A percentile compares a stretch with the other conserved stretches of the same genome.
Evolutionary conservation across 2,329 filamentous ascomycete species (phyloP).

Genomic region (Knoxdaviesia proteae): DNA sequence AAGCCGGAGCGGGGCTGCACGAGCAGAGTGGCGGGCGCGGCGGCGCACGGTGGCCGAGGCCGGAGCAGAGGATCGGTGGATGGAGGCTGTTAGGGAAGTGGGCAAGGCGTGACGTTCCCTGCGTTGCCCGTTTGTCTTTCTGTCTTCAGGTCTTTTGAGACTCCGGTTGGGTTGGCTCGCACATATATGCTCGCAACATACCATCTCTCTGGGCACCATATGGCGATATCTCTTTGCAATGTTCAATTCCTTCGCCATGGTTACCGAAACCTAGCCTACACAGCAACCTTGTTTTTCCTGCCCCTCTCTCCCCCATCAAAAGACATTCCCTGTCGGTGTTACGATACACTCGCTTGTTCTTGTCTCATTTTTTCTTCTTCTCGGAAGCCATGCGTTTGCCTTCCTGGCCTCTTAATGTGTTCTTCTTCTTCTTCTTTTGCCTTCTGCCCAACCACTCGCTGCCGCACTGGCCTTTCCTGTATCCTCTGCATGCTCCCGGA

Average conservation of each 20-base stretch:
- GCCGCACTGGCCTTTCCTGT: neutral
- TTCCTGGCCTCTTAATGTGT: neutral
- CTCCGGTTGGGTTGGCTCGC: no score
- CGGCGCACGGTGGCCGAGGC: conserved; percentile 17
- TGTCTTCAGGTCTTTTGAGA: neutral
- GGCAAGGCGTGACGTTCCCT: conserved; percentile 13
- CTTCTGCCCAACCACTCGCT: neutral
- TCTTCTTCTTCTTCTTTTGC: neutral
- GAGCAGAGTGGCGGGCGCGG: conserved; percentile 10
- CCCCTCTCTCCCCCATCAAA: neutral
- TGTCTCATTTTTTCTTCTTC: neutral
- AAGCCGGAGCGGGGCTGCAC: no score
- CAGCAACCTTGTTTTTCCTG: neutral
- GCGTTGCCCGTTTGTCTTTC: neutral
- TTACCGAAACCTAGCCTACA: no score
- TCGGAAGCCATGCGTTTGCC: neutral
- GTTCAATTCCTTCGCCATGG: neutral
- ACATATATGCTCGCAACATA: no score
- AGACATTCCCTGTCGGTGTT: no score
- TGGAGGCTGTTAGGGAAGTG: conserved; percentile 17
- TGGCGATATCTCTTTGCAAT: neutral
- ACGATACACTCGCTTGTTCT: no score
- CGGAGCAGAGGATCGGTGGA: conserved; percentile 28
- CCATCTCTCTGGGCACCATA: no score
- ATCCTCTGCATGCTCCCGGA: neutral